phyloP scores from a whole-genome alignment of 176 grass and related monocot genomes.

The Ananas comosus region DNA sequence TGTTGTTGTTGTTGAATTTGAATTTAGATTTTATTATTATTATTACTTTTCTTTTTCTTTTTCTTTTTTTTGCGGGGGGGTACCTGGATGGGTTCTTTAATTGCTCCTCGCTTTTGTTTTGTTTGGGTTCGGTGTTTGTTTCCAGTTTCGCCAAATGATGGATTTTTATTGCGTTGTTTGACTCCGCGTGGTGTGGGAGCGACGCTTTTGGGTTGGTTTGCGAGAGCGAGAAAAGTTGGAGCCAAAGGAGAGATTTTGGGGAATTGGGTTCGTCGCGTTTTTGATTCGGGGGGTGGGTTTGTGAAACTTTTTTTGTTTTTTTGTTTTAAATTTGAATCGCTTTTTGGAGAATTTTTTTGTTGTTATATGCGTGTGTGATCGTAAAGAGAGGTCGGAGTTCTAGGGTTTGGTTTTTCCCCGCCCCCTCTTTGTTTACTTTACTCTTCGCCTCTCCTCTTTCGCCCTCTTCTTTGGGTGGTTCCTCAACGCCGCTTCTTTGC shows the following conservation, averaged over 20 bases:
- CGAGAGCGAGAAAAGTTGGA: neutral
- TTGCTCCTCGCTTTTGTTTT: constrained; percentile 13
- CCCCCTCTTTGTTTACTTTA: constrained; percentile 29
- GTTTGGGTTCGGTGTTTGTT: neutral
- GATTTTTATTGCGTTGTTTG: neutral
- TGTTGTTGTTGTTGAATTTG: constrained; percentile 10
- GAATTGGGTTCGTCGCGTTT: constrained; percentile 30
- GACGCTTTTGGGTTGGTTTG: constrained; percentile 11
- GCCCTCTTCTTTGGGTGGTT: neutral
- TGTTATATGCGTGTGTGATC: neutral
- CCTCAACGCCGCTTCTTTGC: neutral
- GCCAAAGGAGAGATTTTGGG: constrained; percentile 34
- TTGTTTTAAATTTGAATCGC: constrained; percentile 39
- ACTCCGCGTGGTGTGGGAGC: neutral
- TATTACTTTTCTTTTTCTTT: constrained; percentile 12
- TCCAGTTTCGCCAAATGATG: neutral
- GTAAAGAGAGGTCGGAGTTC: neutral
- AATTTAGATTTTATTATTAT: constrained; percentile 4
- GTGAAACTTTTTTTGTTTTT: constrained; percentile 44
- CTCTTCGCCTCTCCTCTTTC: constrained; percentile 22
- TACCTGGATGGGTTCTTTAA: constrained; percentile 7
- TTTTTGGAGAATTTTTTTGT: constrained; percentile 28
- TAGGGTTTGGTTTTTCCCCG: constrained; percentile 33
- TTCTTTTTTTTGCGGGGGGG: constrained; percentile 5
- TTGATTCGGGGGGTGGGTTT: constrained; percentile 29